Evolutionary conservation across 1,284 basidiomycete genomes (phyloP).

Genomic region (Irpex sp.): DNA sequence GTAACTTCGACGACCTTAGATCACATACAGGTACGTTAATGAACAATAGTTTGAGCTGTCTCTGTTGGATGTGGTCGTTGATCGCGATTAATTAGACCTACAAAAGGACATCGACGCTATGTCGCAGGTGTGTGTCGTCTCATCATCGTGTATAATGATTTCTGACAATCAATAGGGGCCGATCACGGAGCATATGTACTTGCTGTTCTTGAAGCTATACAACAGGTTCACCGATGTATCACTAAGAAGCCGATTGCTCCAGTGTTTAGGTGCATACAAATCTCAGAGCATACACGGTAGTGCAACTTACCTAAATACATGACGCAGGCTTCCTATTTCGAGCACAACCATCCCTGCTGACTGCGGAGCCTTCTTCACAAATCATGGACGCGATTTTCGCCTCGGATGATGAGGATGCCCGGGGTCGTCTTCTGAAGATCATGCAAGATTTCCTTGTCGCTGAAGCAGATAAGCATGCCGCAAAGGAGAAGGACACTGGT

Average conservation of each 20-base stretch:
- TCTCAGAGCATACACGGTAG: neutral
- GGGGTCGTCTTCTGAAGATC: conserved; percentile 76
- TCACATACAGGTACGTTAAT: conserved; percentile 1
- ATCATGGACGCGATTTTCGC: conserved; percentile 89
- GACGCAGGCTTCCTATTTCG: conserved; percentile 77
- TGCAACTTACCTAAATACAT: neutral
- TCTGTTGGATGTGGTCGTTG: neutral
- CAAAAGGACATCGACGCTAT: conserved; percentile 58
- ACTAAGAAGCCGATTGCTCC: conserved; percentile 64
- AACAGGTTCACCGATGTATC: conserved; percentile 51
- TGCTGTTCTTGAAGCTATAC: conserved; percentile 68
- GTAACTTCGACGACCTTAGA: conserved; percentile 68
- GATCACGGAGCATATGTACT: conserved; percentile 81
- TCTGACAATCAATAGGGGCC: conserved; percentile 43
- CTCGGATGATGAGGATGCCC: conserved; percentile 66
- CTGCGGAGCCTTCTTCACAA: conserved; percentile 66
- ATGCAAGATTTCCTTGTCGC: conserved; percentile 88
- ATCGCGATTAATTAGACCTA: conserved; percentile 33
- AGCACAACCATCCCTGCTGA: conserved; percentile 89
- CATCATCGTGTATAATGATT: neutral
- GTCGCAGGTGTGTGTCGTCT: conserved; percentile 40
- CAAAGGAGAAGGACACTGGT: conserved; percentile 72
- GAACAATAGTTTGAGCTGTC: too few species aligned
- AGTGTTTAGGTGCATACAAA: conserved; percentile 77
- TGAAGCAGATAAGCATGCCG: conserved; percentile 73